Conservation (phyloP, 2,329 filamentous ascomycete genomes). For the Plenodomus tracheiphilus region DNA sequence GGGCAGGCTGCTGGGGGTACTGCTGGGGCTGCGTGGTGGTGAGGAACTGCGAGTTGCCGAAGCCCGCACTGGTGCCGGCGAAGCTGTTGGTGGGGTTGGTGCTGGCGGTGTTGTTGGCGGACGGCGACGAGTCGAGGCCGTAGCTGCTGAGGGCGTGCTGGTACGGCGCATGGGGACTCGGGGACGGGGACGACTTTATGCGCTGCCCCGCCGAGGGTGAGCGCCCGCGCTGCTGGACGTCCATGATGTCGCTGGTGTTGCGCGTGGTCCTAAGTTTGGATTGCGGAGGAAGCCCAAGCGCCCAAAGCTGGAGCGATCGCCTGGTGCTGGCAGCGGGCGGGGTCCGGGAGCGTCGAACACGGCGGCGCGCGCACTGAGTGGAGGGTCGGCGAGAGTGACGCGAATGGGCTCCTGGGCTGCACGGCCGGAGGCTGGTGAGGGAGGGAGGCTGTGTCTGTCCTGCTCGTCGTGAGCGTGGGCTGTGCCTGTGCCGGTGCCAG, state of each 20-base stretch:
- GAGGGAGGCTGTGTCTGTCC: slow-evolving; percentile 32
- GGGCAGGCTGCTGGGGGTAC: slow-evolving; percentile 46
- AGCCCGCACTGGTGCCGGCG: slow-evolving; percentile 39
- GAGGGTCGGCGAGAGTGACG: slow-evolving; percentile 22
- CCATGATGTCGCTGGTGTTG: slow-evolving; percentile 53
- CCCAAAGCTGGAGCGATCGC: slow-evolving; percentile 15
- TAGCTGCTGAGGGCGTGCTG: slow-evolving; percentile 56
- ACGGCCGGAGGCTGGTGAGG: slow-evolving; percentile 33
- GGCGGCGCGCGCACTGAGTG: slow-evolving; percentile 21
- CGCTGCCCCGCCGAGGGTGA: slow-evolving; percentile 63
- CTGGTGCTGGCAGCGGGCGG: slow-evolving; percentile 3
- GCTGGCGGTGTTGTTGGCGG: slow-evolving; percentile 31
- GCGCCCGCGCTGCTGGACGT: slow-evolving; percentile 59
- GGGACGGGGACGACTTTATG: slow-evolving; percentile 70
- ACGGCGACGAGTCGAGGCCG: slow-evolving; percentile 56
- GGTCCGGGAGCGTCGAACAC: slow-evolving; percentile 7
- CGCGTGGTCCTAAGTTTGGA: slow-evolving; percentile 32
- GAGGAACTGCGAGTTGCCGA: slow-evolving; percentile 45
- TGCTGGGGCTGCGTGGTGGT: slow-evolving; percentile 52
- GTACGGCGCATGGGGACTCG: slow-evolving; percentile 61
- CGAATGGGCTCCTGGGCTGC: slow-evolving; percentile 18
- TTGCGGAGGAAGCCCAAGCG: slow-evolving; percentile 23
- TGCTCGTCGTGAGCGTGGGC: slow-evolving; percentile 19
- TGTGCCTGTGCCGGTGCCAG: too few relatives aligned
- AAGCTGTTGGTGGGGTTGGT: slow-evolving; percentile 24